Base-by-base conservation (phyloP, 257 asterid genomes). In the Nicotiana sylvestris region DNA sequence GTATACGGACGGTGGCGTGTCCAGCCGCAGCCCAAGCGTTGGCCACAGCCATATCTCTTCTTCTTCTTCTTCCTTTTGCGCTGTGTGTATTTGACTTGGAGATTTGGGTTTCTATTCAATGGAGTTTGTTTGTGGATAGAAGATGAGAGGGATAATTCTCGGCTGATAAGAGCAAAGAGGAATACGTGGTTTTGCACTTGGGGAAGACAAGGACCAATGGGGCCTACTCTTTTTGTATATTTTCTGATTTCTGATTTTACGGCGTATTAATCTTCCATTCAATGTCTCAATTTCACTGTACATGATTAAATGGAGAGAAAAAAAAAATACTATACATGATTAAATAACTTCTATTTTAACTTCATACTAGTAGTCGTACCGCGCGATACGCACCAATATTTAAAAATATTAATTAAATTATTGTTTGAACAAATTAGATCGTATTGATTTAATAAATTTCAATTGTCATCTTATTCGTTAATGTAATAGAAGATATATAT, bases 11-110 rank as follows among this genome's bases (percentile, higher is more conserved):
- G 27, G 90, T 88, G 86, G 88, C 84, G 80, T 90, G 93, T 0
- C 92, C 92, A 15, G 93, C 87, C 27, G 94, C 86, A 83, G 95
- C 88, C 93, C 94, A 91, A 62, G 92, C 90, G 87, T 89, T 91
- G 86, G 98, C 92, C 88, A 90, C 91, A 56, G 93, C 97, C 99
- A 95, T 93, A 30, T 67, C 21, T 18, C 21, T 60, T 80, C 9
- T 55, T 61, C 61, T 68, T 61, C 77, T 32, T 65, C 57, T 66
- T 35, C 64, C 17, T 65, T 21, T 32, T 66, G 39, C 58, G 61
- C 66, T 5, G 53, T 53, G 27, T 25, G 49, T 69, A 9, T 18
- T 11, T 3, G 53, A 39, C 12, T 82, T 81, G 67, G 10, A 57
- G 25, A 18, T 57, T 61, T 61, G 66, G 8, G 29, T 60, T 60